Evolutionary conservation across 2,329 filamentous ascomycete species (phyloP).

Genomic region (Setomelanomma holmii): DNA sequence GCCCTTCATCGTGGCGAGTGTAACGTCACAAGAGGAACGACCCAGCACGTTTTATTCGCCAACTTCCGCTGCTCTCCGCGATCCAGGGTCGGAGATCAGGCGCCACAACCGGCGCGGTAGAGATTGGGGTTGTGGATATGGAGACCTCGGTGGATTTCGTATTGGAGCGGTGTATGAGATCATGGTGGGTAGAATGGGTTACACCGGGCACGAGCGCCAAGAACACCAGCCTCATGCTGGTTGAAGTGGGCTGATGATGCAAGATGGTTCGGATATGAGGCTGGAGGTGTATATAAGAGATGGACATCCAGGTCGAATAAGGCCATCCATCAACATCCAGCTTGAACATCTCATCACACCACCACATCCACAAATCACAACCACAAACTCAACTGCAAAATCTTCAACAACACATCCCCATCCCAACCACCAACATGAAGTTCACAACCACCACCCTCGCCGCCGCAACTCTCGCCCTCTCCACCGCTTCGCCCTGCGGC

Average conservation of each 20-base stretch:
- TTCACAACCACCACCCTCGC: background rate
- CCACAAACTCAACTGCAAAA: background rate
- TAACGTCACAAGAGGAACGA: too few species aligned
- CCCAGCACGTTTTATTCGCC: background rate
- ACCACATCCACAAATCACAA: background rate
- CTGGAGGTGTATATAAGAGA: background rate
- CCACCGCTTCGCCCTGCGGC: background rate
- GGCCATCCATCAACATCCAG: background rate
- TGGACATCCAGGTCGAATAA: background rate
- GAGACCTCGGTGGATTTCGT: too few species aligned
- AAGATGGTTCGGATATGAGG: background rate
- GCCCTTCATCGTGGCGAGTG: background rate
- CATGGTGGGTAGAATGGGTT: background rate
- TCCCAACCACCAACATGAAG: background rate
- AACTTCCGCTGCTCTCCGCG: background rate
- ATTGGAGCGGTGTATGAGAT: background rate
- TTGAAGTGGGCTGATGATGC: background rate
- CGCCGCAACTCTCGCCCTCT: background rate
- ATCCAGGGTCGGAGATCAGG: background rate
- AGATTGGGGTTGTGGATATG: background rate
- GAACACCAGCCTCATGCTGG: background rate
- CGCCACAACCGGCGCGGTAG: background rate
- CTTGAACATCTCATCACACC: background rate
- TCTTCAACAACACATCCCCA: background rate
- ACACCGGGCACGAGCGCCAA: background rate